phyloP scores from a whole-genome alignment of 176 grass and related monocot species.

The Alopecurus myosuroides region DNA sequence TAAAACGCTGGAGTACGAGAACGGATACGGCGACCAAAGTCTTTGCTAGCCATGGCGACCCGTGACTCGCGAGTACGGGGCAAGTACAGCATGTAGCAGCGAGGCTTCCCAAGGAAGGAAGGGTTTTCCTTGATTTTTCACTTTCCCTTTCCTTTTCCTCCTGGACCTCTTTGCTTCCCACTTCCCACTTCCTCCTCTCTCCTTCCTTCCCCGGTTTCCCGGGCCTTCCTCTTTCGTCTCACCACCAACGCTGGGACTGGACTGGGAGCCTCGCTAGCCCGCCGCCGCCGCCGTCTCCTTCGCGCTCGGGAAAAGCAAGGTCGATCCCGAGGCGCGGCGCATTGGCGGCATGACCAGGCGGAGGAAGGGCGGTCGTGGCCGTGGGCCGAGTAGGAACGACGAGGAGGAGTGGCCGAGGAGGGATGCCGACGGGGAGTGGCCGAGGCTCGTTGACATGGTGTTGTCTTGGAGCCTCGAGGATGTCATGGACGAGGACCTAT shows the following conservation, averaged over 20 bases:
- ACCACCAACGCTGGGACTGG: not conserved
- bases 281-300: not conserved
- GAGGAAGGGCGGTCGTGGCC: not conserved
- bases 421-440: slow-evolving; percentile 25
- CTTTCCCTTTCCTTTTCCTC: not conserved
- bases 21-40: not conserved
- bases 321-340: slow-evolving; percentile 8
- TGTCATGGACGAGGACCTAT: slow-evolving; percentile 52
- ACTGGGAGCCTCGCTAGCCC: not conserved
- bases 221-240: slow-evolving; percentile 6
- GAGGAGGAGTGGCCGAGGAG: not conserved
- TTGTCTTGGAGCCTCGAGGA: slow-evolving; percentile 57
- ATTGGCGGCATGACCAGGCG: slow-evolving; percentile 32
- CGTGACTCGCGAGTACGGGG: not conserved
- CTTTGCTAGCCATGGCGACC: not conserved
- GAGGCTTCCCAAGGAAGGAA: not conserved
- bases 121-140: not conserved
- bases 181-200: not conserved
- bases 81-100: not conserved
- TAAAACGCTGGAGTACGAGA: not conserved
- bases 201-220: not conserved
- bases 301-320: not conserved
- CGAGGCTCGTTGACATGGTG: slow-evolving; percentile 33
- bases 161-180: too few species aligned
- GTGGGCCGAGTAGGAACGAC: not conserved